phyloP scores from a whole-genome alignment of 1,139 yeast genomes.

The Dujonia santamariae region DNA sequence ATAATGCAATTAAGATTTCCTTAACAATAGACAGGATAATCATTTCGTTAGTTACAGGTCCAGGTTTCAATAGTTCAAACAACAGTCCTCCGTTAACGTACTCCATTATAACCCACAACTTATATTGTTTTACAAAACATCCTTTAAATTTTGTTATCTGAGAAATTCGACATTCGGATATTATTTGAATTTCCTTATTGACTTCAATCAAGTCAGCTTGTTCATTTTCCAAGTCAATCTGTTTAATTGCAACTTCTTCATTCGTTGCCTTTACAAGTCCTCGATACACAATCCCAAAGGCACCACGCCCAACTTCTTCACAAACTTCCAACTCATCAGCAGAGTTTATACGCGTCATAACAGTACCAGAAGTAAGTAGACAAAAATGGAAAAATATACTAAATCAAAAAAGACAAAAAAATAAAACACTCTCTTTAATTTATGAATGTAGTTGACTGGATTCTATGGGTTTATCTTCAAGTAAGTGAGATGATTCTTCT shows the following conservation, averaged over 20 bases:
- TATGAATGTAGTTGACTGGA: too few species aligned
- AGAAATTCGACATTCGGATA: slow-evolving; percentile 67
- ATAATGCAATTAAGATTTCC: slow-evolving; percentile 65
- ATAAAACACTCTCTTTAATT: too few species aligned
- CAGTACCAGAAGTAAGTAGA: neutral
- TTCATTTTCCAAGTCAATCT: slow-evolving; percentile 76
- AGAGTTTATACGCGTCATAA: slow-evolving; percentile 20
- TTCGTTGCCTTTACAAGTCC: slow-evolving; percentile 56
- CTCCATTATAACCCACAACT: slow-evolving; percentile 87
- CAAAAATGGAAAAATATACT: neutral
- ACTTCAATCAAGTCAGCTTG: slow-evolving; percentile 76
- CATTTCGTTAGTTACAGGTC: slow-evolving; percentile 45
- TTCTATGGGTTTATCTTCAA: too few species aligned
- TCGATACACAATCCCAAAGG: slow-evolving; percentile 82
- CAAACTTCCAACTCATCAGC: slow-evolving; percentile 51
- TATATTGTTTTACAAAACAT: slow-evolving; percentile 74
- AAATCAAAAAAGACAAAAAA: too few species aligned
- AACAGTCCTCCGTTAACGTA: slow-evolving; percentile 83
- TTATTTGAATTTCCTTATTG: slow-evolving; percentile 72
- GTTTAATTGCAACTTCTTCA: slow-evolving; percentile 61
- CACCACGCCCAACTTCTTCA: slow-evolving; percentile 84
- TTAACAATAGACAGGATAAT: slow-evolving; percentile 55
- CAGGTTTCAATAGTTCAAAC: slow-evolving; percentile 61
- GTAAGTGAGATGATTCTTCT: too few species aligned
- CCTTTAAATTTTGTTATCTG: slow-evolving; percentile 79